Evolutionary conservation across 2,329 filamentous ascomycete genomes (phyloP), one percentile per base, ranked within the genome.

Genomic region (Coniochaeta prunicola): DNA sequence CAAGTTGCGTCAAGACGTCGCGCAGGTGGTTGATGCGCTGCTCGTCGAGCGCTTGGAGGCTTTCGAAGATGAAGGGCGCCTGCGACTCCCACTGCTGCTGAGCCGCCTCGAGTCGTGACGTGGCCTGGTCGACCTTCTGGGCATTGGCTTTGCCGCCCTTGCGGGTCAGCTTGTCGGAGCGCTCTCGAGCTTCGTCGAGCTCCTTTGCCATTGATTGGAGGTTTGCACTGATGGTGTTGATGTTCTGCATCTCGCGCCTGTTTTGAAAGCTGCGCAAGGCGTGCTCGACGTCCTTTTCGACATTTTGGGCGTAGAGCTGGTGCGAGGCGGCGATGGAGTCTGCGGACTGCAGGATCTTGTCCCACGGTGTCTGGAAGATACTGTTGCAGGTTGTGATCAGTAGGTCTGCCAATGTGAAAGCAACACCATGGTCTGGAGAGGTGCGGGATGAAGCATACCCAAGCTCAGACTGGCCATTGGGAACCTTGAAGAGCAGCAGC

Each of bases 31-130:
- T 96, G 64, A 96, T 79, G 59, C 94, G 86, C 66, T 84, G 87
- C 76, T 99, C 94, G 69, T 99, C 94, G 33, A 96, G 78, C 6
- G 90, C 88, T 71, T 99, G 94, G 28, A 99, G 83, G 61, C 88
- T 89, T 74, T 99, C 94, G 69, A 96, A 97, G 61, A 97, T 89
- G 73, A 91, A 97, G 1, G 94, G 94, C 15, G 94, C 91, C 72
- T 96, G 92, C 0, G 91, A 92, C 59, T 96, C 88, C 94, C 94
- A 99, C 70, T 96, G 89, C 64, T 88, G 83, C 50, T 81, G 84
- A n/a, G 91, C 88, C 61, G 85, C 85, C 63, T 96, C 90, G 48
- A 96, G 83, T 63, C 86, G 87, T 19, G 84, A 78, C 12, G 84
- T 81, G 13, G 91, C 92, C 62, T 81, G 82, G 48, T 92, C 89